Conservation (phyloP, 1,284 basidiomycete species). For the Rhodofomes roseus region DNA sequence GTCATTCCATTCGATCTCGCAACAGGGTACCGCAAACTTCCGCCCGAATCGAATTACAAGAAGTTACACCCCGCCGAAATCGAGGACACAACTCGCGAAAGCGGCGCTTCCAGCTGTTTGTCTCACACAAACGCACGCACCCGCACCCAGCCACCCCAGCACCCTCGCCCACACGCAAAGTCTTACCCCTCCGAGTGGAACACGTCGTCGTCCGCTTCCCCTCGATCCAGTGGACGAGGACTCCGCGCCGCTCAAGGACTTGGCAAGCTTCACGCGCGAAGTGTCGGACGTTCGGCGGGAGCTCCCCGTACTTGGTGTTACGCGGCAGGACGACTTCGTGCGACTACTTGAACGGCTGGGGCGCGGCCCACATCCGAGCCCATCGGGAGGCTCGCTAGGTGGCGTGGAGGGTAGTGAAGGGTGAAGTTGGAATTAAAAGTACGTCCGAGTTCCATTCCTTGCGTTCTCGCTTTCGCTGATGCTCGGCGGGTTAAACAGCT, state of each 20-base stretch:
- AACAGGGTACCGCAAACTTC: no score
- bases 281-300: constrained; percentile 32
- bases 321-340: constrained; percentile 29
- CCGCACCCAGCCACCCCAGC: no score
- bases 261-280: constrained; percentile 23
- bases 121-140: no score
- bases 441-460: neutral
- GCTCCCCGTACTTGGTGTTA: constrained; percentile 30
- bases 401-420: neutral
- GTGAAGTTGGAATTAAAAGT: no score
- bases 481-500: no score
- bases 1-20: no score
- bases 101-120: no score
- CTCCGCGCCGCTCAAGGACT: neutral
- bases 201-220: neutral
- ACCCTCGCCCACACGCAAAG: no score
- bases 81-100: no score
- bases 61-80: no score
- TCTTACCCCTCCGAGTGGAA: neutral
- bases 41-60: no score
- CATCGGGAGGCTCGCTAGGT: no score
- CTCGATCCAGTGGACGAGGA: neutral
- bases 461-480: neutral
- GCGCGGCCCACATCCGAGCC: neutral
- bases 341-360: constrained; percentile 19